phyloP scores from a whole-genome alignment of 768 basidiomycete species.

The Neoboletus subvelutipes region DNA sequence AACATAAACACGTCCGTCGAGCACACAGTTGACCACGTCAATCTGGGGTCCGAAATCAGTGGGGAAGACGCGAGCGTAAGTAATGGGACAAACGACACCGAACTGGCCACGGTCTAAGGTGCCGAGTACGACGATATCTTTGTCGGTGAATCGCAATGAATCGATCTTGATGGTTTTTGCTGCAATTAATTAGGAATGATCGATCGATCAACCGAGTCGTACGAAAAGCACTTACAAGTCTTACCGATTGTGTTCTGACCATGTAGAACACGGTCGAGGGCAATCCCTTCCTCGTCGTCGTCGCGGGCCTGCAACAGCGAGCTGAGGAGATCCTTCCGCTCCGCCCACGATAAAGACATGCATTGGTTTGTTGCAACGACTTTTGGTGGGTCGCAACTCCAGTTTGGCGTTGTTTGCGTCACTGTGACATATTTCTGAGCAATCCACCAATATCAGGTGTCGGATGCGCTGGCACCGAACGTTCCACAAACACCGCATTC shows the following conservation, averaged over 20 bases:
- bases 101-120: slow-evolving; percentile 86
- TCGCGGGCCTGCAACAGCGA: slow-evolving; percentile 54
- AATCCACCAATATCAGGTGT: background rate
- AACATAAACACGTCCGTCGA: slow-evolving; percentile 74
- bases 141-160: slow-evolving; percentile 65
- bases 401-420: slow-evolving; percentile 16
- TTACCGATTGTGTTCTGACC: slow-evolving; percentile 75
- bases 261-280: slow-evolving; percentile 71
- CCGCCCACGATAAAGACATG: slow-evolving; percentile 60
- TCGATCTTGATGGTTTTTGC: slow-evolving; percentile 74
- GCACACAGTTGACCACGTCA: slow-evolving; percentile 74
- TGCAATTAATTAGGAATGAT: slow-evolving; percentile 28
- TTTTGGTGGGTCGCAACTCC: background rate
- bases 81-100: slow-evolving; percentile 59
- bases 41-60: slow-evolving; percentile 50
- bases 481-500: background rate
- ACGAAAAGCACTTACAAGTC: slow-evolving; percentile 49
- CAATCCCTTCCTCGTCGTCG: slow-evolving; percentile 65
- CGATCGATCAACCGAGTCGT: background rate
- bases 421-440: too few species aligned
- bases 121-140: slow-evolving; percentile 65
- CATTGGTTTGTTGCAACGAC: slow-evolving; percentile 17
- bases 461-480: background rate
- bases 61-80: background rate
- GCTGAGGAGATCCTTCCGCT: slow-evolving; percentile 65